Evolutionary conservation across 75 land plant genomes (phyloP).

Genomic region (Pseudotsuga menziesii): DNA sequence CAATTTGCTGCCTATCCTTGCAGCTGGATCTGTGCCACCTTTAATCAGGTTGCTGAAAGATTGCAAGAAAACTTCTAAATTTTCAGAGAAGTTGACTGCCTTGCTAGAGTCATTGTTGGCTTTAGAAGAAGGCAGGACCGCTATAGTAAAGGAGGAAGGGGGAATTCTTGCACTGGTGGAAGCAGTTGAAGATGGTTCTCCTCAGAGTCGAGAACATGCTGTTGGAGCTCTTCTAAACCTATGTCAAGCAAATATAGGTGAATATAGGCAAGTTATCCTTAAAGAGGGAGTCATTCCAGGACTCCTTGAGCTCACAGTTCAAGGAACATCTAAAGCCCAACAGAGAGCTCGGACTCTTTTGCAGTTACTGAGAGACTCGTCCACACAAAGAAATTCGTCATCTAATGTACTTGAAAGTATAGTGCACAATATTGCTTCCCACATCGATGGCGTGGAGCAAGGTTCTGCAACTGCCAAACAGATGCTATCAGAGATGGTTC

Average conservation of each 20-base stretch:
- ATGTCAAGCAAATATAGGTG: no score
- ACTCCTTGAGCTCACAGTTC: conserved; percentile 52
- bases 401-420: conserved; percentile 29
- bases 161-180: conserved; percentile 67
- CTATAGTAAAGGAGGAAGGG: conserved; percentile 36
- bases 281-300: conserved; percentile 76
- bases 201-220: conserved; percentile 51
- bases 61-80: conserved; percentile 61
- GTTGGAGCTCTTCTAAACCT: conserved; percentile 19
- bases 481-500: conserved; percentile 60
- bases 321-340: conserved; percentile 49
- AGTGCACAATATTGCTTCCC: conserved; percentile 50
- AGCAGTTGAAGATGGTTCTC: conserved; percentile 64
- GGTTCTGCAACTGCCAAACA: conserved; percentile 52
- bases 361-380: conserved; percentile 56
- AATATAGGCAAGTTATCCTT: conserved; percentile 34
- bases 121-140: conserved; percentile 47
- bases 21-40: conserved; percentile 37
- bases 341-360: conserved; percentile 44
- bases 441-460: conserved; percentile 46
- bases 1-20: conserved; percentile 17
- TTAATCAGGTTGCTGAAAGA: conserved; percentile 47
- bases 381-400: conserved; percentile 17
- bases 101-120: conserved; percentile 49
- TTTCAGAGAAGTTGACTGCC: conserved; percentile 56